These are phyloP conservation scores for Trametes cubensis DNA, from an alignment of 768 basidiomycete genomes.

Conservation along the genomic window DNA sequence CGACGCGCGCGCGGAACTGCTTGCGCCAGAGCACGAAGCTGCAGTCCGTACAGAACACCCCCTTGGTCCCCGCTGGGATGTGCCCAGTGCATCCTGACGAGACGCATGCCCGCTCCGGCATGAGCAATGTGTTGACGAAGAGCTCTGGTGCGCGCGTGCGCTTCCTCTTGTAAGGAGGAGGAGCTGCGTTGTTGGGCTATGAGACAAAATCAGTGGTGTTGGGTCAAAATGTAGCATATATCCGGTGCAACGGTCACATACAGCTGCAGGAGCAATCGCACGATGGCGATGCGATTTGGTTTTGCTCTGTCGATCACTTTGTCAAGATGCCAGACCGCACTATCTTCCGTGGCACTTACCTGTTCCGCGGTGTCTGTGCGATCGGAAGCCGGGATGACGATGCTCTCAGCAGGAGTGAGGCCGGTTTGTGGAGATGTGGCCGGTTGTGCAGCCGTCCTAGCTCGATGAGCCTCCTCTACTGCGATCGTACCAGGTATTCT, in stretches of 20 bases:
- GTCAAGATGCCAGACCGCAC: no score
- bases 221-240: no score
- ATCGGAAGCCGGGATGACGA: not conserved
- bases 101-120: slow-evolving; percentile 3
- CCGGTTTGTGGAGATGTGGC: not conserved
- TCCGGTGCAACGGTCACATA: no score
- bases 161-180: slow-evolving; percentile 5
- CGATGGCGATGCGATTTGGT: no score
- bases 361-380: no score
- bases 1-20: slow-evolving; percentile 21
- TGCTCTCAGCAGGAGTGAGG: slow-evolving; percentile 1
- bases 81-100: not conserved
- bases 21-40: slow-evolving; percentile 16
- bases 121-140: not conserved
- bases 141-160: not conserved
- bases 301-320: no score
- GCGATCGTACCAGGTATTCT: not conserved
- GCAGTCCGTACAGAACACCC: slow-evolving; percentile 13
- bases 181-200: not conserved
- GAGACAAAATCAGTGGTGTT: not conserved
- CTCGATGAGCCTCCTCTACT: not conserved
- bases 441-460: not conserved
- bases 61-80: not conserved
- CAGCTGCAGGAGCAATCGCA: no score
- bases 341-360: no score